These are phyloP conservation scores for Xylariaceae sp. DNA, from an alignment of 2,329 filamentous ascomycete genomes.

Conservation along the genomic window DNA sequence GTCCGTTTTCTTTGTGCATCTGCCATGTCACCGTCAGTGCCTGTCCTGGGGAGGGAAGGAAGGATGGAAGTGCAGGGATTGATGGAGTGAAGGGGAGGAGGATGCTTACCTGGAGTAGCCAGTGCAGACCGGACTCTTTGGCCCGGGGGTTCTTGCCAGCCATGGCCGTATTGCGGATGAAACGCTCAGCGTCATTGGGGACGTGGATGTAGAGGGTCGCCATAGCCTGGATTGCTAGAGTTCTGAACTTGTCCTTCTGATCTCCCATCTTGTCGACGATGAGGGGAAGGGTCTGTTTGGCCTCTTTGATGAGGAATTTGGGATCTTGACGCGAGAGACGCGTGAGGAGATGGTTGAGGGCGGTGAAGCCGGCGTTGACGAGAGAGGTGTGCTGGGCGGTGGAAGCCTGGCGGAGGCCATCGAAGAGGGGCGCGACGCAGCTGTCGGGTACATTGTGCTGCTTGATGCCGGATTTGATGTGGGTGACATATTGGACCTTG, in stretches of 20 bases:
- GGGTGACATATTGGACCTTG: slow-evolving; percentile 68
- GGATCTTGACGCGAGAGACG: slow-evolving; percentile 82
- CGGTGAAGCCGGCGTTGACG: slow-evolving; percentile 79
- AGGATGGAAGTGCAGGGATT: not conserved
- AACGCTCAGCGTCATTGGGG: slow-evolving; percentile 71
- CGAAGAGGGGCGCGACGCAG: slow-evolving; percentile 70
- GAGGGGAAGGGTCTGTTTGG: slow-evolving; percentile 65
- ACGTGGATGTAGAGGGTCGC: slow-evolving; percentile 70
- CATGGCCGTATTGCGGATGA: slow-evolving; percentile 74
- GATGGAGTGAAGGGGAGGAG: too few species aligned
- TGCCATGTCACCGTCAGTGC: slow-evolving; percentile 24
- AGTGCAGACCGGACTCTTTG: slow-evolving; percentile 80
- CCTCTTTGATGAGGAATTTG: slow-evolving; percentile 66
- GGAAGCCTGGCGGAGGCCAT: slow-evolving; percentile 73
- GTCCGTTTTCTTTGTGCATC: slow-evolving; percentile 74
- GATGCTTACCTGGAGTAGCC: slow-evolving; percentile 67
- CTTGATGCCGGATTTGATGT: slow-evolving; percentile 84
- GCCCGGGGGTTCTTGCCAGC: slow-evolving; percentile 75
- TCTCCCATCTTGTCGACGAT: slow-evolving; percentile 85
- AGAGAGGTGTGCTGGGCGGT: slow-evolving; percentile 72
- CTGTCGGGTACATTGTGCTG: slow-evolving; percentile 82
- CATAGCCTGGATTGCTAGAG: slow-evolving; percentile 69
- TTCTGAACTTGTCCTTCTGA: slow-evolving; percentile 77
- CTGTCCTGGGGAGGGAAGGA: not conserved
- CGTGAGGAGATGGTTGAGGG: slow-evolving; percentile 81